Evolutionary conservation across 495 filamentous ascomycete species (phyloP).

Genomic region (Hypoxylon cercidicola): DNA sequence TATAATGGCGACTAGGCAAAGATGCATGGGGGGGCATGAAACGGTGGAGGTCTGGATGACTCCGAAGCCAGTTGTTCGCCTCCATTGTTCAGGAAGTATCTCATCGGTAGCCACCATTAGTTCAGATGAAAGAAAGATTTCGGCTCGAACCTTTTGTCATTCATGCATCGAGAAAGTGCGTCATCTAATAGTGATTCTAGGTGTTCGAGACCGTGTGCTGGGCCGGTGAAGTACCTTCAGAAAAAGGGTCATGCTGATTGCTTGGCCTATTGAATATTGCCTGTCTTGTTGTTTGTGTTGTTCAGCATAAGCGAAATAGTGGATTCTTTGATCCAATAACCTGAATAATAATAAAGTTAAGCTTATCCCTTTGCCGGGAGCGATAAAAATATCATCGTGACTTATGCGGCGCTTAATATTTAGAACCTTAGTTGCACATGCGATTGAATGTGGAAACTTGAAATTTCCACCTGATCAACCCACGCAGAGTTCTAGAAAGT

Average conservation of each 20-base stretch:
- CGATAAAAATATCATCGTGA: neutral
- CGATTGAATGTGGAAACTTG: slow-evolving; percentile 17
- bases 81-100: slow-evolving; percentile 5
- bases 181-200: neutral
- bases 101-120: neutral
- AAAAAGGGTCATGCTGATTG: too few species aligned
- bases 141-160: slow-evolving; percentile 3
- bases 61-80: slow-evolving; percentile 1
- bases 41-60: slow-evolving; percentile 28
- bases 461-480: slow-evolving; percentile 1
- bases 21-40: slow-evolving; percentile 28
- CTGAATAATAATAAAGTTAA: slow-evolving; percentile 8
- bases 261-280: too few species aligned
- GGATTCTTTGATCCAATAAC: slow-evolving; percentile 10
- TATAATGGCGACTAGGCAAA: slow-evolving; percentile 21
- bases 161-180: neutral
- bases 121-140: neutral
- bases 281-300: too few species aligned
- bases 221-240: neutral
- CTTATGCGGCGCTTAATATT: slow-evolving; percentile 30
- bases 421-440: slow-evolving; percentile 20
- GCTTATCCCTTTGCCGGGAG: slow-evolving; percentile 15
- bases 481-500: slow-evolving; percentile 18
- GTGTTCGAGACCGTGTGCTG: neutral
- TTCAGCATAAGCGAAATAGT: neutral